Evolutionary conservation across 192 early-diverging fungal species (phyloP).

Genomic region (Rhizoclosmatium globosum): DNA sequence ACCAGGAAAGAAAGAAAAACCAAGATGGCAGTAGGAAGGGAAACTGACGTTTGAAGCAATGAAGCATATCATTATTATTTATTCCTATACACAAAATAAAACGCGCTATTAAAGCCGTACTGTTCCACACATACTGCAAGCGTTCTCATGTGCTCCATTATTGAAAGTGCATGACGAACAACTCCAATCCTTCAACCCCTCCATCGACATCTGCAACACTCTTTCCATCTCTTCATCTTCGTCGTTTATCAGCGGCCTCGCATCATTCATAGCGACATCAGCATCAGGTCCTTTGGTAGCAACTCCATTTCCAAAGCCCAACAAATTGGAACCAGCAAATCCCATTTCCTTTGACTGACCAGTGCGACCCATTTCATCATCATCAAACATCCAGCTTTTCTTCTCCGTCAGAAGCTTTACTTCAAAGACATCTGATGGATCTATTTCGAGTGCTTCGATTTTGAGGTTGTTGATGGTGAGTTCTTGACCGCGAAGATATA

Average conservation of each 20-base stretch:
- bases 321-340: slow-evolving; percentile 26
- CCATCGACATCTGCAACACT: slow-evolving; percentile 3
- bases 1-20: background rate
- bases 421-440: slow-evolving; percentile 16
- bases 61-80: background rate
- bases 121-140: slow-evolving; percentile 13
- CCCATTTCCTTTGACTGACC: slow-evolving; percentile 20
- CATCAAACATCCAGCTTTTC: background rate
- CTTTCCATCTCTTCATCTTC: slow-evolving; percentile 2
- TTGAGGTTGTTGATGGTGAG: slow-evolving; percentile 2
- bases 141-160: background rate
- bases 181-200: background rate
- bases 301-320: slow-evolving; percentile 3
- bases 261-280: background rate
- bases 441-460: slow-evolving; percentile 7
- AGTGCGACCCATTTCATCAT: background rate
- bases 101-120: background rate
- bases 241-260: background rate
- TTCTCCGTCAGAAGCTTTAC: slow-evolving; percentile 29
- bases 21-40: background rate
- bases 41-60: background rate
- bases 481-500: slow-evolving; percentile 14
- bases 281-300: background rate
- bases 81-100: background rate
- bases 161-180: slow-evolving; percentile 18